Base-by-base conservation (phyloP, 2,329 filamentous ascomycete species). In the Fusarium sp. region DNA sequence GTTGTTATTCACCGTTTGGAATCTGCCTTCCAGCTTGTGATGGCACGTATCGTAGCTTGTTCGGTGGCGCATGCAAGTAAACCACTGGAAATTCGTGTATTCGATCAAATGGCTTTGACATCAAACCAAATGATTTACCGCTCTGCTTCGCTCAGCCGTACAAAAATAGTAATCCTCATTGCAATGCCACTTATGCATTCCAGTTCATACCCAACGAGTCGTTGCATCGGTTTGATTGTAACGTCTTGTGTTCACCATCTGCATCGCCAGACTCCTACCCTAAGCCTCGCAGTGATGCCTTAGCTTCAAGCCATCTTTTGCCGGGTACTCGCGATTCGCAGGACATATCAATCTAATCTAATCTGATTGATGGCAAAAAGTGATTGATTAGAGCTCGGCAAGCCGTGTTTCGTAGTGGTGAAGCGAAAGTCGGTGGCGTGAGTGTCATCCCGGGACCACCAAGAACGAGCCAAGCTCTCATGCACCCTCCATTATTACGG, bases 311-410 rank as follows among this genome's bases (percentile, higher is more conserved):
- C 47, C 38, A 42, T 35, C 4, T 21, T 25, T 53, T 46, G 43
- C 25, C 2, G 19, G 28, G n/a, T 28, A 6, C 3, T 28, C 30
- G n/a, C 13, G 12, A 58, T 37, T 57, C 37, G 43, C 13, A n/a
- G 15, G 15, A 18, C 12, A 37, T 43, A 47, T 69, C 38, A 38
- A 65, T 69, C 59, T 69, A 47, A 69, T 69, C 66, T 70, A 59
- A 70, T 70, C 65, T 47, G 67, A 69, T 69, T n/a, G n/a, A 30
- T 33, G 13, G 28, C 7, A n/a, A 37, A 28, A 12, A 15, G 21
- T 5, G 25, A 35, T 28, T 10, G 23, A 54, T 33, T 19, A 16
- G 25, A 25, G 30, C 35, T 23, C 16, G 38, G 28, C 35, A 43
- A 40, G 13, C 23, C n/a, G 5, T 9, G 28, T 47, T 46, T 32